Base-by-base conservation (phyloP, 208 protist species). In the Leishmania tarentolae region DNA sequence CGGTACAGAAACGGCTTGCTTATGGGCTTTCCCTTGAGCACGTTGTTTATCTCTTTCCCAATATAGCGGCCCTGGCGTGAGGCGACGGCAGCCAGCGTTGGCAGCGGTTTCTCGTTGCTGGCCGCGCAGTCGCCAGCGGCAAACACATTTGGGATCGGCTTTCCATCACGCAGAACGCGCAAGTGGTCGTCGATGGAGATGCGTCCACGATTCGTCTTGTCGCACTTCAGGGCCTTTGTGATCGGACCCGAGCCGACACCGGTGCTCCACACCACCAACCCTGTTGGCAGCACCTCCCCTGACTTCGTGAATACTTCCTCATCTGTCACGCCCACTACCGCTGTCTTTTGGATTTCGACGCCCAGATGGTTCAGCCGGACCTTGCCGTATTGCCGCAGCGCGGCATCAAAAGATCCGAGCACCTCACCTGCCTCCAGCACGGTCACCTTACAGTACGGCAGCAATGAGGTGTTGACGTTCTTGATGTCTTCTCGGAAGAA, bases 371-470 rank as follows among this genome's bases (percentile, higher is more conserved):
- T 85, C 68, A 98, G 84, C 31, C 92, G 90, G 21, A 83, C 80
- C 83, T 90, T 85, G 37, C 92, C 92, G 91, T 98, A 97, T 53
- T 92, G 78, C 37, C 93, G 90, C 63, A 98, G 89, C 9, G 88
- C 88, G 28, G 88, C 50, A 77, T 98, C 94, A 83, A 98, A 98
- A 61, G 88, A 90, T 72, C 92, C 94, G 46, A 98, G 88, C 37
- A 98, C 88, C 74, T 98, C 92, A 42, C 92, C 88, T 4, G 95
- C 95, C 87, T 98, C 95, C 52, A 98, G 86, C 44, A 98, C 87
- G 24, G 93, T 97, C 52, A 98, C 90, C 74, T 91, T 92, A 83
- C 92, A 95, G 86, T 94, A 82, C 47, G 90, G 68, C 57, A 93
- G 69, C 53, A 98, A 88, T 35, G 82, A 80, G 74, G 79, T 91